Percentiles rank a stretch among this genome's conserved stretches.
These are phyloP conservation scores for Adansonia gregorii DNA, from an alignment of 441 rosid genomes.

Conservation along the genomic window DNA sequence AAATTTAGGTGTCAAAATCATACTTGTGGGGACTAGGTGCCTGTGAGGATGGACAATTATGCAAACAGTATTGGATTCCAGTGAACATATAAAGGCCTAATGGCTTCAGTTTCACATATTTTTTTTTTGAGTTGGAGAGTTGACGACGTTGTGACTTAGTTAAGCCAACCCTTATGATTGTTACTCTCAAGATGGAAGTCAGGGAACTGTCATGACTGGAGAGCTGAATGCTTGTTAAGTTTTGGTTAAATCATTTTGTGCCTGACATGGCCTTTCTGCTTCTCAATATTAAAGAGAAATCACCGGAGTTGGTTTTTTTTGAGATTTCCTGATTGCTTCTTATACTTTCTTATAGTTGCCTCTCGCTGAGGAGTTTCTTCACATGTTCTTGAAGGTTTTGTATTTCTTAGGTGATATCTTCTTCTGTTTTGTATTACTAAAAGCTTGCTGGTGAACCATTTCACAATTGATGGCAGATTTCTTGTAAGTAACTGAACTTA, in stretches of 20 bases:
- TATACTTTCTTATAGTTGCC: slow-evolving; percentile 24
- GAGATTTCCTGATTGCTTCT: slow-evolving; percentile 18
- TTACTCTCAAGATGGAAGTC: slow-evolving; percentile 28
- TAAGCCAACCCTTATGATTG: slow-evolving; percentile 19
- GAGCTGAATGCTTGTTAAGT: slow-evolving; percentile 17
- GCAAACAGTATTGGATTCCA: slow-evolving; percentile 23
- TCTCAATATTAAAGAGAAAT: slow-evolving; percentile 25
- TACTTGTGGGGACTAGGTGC: slow-evolving; percentile 24
- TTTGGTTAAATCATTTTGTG: slow-evolving; percentile 13
- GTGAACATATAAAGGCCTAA: slow-evolving; percentile 18
- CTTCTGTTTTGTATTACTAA: slow-evolving; percentile 30
- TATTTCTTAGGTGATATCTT: slow-evolving; percentile 25
- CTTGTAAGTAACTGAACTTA: slow-evolving; percentile 25
- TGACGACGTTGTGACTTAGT: slow-evolving; percentile 26
- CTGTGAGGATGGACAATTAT: slow-evolving; percentile 18
- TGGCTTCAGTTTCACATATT: slow-evolving; percentile 30
- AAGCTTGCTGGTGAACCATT: slow-evolving; percentile 27
- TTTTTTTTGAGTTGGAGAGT: slow-evolving; percentile 28
- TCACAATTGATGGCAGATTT: slow-evolving; percentile 19
- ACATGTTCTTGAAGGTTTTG: slow-evolving; percentile 26
- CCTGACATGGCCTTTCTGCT: slow-evolving; percentile 24
- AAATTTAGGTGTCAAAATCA: slow-evolving; percentile 26
- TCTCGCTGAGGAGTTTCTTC: slow-evolving; percentile 21
- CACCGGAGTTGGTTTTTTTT: slow-evolving; percentile 24
- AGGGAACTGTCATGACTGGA: slow-evolving; percentile 24